Conservation (phyloP, 345 rosid genomes). For the Eucalyptus decipiens region DNA sequence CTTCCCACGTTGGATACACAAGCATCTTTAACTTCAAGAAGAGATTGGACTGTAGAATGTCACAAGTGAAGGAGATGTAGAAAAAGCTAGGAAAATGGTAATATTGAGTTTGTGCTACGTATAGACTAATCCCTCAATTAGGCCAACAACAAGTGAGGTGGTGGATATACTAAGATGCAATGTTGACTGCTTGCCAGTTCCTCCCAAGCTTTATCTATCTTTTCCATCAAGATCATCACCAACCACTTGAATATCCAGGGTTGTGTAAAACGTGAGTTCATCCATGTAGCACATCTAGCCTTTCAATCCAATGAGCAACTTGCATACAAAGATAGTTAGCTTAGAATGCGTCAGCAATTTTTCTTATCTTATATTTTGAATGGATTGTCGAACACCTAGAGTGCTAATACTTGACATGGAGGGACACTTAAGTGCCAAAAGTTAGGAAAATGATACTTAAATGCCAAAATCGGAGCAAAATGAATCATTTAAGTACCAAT, state of each 20-base stretch:
- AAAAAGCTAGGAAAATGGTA: background rate
- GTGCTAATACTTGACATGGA: too few species aligned
- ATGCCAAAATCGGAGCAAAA: too few species aligned
- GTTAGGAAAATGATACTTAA: rapidly evolving
- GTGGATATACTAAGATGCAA: background rate
- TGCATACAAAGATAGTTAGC: background rate
- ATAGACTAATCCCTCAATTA: background rate
- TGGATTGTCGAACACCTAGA: rapidly evolving
- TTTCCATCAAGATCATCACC: background rate
- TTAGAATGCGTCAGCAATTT: rapidly evolving
- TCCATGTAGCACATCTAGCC: background rate
- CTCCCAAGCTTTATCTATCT: background rate
- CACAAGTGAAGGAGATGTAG: background rate
- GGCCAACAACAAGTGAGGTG: background rate
- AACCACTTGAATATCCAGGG: background rate
- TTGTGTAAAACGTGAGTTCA: background rate
- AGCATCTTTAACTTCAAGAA: background rate
- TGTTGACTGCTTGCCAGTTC: background rate
- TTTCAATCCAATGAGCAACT: background rate
- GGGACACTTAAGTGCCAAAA: too few species aligned
- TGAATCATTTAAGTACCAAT: rapidly evolving
- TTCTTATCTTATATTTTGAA: background rate
- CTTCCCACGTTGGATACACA: background rate
- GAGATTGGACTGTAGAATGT: background rate
- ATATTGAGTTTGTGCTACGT: background rate